Percentiles rank a stretch among this genome's conserved stretches.
Evolutionary conservation across 768 basidiomycete genomes (phyloP).

Genomic region (Roridomyces roridus): DNA sequence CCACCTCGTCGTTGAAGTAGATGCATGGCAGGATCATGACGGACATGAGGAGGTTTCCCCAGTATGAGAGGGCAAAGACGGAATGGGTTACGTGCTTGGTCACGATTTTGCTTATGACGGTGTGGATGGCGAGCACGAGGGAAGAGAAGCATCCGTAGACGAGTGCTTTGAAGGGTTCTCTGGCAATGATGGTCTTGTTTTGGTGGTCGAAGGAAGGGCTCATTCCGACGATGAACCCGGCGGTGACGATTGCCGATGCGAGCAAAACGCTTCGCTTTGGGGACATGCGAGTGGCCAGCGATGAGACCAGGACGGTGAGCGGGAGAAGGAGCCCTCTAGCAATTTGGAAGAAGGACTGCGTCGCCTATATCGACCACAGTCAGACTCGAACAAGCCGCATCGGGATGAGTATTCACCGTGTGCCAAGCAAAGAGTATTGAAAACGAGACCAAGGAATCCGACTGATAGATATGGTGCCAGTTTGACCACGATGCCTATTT

Average conservation of each 20-base stretch:
- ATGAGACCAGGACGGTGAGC: constrained; percentile 12
- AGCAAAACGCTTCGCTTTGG: background rate
- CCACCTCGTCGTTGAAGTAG: constrained; percentile 10
- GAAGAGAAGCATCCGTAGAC: constrained; percentile 20
- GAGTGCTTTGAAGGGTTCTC: constrained; percentile 4
- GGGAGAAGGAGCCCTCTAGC: constrained; percentile 19
- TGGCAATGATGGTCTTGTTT: background rate
- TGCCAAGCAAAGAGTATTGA: constrained; percentile 59
- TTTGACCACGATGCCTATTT: constrained; percentile 41
- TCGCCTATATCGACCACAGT: too few relatives aligned
- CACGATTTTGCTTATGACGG: constrained; percentile 15
- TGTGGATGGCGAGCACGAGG: constrained; percentile 19
- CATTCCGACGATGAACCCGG: constrained; percentile 12
- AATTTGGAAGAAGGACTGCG: constrained; percentile 3
- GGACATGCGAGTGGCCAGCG: background rate
- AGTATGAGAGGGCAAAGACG: constrained; percentile 11
- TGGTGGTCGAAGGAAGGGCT: background rate
- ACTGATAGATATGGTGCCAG: constrained; percentile 48
- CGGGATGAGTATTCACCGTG: constrained; percentile 8
- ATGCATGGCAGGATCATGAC: constrained; percentile 3
- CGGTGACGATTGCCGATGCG: constrained; percentile 11
- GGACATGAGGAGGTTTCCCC: constrained; percentile 8
- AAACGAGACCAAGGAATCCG: constrained; percentile 55
- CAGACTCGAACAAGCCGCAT: too few relatives aligned
- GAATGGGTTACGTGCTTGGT: constrained; percentile 40